These are phyloP conservation scores for Cercospora sojina DNA, from an alignment of 2,329 filamentous ascomycete genomes.

Conservation along the genomic window DNA sequence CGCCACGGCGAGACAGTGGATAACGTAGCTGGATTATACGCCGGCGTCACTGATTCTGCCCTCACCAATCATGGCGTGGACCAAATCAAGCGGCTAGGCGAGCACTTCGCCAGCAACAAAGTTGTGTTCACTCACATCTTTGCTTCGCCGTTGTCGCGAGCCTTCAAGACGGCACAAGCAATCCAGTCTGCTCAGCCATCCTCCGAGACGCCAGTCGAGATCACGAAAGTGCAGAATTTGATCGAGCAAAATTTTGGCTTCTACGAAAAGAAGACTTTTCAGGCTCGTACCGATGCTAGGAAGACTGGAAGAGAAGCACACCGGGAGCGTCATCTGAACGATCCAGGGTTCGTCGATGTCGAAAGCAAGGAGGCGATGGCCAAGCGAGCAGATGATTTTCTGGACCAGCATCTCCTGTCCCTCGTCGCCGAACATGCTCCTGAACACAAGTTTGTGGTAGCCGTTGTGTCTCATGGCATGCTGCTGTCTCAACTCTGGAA, in stretches of 20 bases:
- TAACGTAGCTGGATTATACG: slow-evolving; percentile 75
- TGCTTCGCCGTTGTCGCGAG: slow-evolving; percentile 74
- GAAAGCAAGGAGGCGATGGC: slow-evolving; percentile 70
- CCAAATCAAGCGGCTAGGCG: slow-evolving; percentile 70
- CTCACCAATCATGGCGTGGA: slow-evolving; percentile 79
- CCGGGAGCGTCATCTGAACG: slow-evolving; percentile 42
- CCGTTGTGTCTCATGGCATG: slow-evolving; percentile 79
- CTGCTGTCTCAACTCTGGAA: slow-evolving; percentile 70
- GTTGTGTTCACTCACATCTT: slow-evolving; percentile 70
- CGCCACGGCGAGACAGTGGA: slow-evolving; percentile 80
- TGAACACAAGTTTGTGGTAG: slow-evolving; percentile 46
- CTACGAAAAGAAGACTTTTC: slow-evolving; percentile 63
- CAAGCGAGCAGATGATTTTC: slow-evolving; percentile 62
- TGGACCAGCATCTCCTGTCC: slow-evolving; percentile 63
- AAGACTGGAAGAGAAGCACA: slow-evolving; percentile 43
- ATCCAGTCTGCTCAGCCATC: slow-evolving; percentile 57
- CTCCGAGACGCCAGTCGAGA: slow-evolving; percentile 28
- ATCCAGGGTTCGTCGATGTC: slow-evolving; percentile 54
- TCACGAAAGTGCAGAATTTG: slow-evolving; percentile 52
- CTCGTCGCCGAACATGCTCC: slow-evolving; percentile 44
- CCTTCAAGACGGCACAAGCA: slow-evolving; percentile 67
- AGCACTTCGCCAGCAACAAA: slow-evolving; percentile 62
- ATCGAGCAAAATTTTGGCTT: slow-evolving; percentile 74
- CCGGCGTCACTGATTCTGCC: slow-evolving; percentile 75
- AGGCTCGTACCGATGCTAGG: slow-evolving; percentile 42